Evolutionary conservation across 805 yeast species (phyloP).

Genomic region (Kregervanrija delftensis): DNA sequence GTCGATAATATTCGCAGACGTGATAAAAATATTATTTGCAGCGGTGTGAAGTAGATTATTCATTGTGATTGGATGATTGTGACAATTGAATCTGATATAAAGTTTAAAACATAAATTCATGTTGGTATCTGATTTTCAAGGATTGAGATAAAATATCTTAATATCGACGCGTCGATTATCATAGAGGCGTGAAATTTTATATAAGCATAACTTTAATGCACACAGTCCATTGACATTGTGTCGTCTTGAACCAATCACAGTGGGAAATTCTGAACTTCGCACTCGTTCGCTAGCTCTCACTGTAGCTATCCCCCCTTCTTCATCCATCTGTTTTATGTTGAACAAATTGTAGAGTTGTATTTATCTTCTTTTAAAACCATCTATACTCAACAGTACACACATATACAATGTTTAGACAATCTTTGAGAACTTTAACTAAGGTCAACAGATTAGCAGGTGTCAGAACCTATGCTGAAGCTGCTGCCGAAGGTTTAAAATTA

Average conservation of each 20-base stretch:
- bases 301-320: no score
- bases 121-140: no score
- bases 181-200: no score
- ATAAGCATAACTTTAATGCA: no score
- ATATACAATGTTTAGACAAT: slow-evolving; percentile 50
- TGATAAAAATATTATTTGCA: slow-evolving; percentile 26
- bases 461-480: slow-evolving; percentile 89
- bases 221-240: no score
- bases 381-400: background rate
- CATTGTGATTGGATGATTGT: slow-evolving; percentile 11
- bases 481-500: slow-evolving; percentile 70
- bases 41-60: slow-evolving; percentile 23
- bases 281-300: no score
- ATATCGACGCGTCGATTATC: no score
- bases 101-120: no score
- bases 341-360: background rate
- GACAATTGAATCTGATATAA: background rate
- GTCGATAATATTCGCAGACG: slow-evolving; percentile 28
- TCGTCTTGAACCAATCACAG: no score
- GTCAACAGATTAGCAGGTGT: slow-evolving; percentile 50
- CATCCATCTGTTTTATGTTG: no score
- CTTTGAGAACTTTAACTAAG: slow-evolving; percentile 54
- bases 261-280: no score
- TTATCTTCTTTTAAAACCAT: background rate
- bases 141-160: no score